Percentiles rank a stretch among this genome's conserved stretches.
phyloP scores from a whole-genome alignment of 495 filamentous ascomycete species.

The Penicillium steckii region DNA sequence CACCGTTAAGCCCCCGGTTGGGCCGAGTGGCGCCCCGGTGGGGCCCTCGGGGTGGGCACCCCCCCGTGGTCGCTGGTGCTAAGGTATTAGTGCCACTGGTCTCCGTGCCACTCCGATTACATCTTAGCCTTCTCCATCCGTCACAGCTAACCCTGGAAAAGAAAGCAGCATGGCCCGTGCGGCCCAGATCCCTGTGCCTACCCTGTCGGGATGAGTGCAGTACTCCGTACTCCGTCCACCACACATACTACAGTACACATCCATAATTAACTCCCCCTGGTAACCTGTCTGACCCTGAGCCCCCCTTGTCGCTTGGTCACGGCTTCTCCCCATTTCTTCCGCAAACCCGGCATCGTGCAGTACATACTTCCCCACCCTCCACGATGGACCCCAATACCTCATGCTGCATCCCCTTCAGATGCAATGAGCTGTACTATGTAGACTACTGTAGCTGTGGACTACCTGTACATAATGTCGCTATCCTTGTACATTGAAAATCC shows the following conservation, averaged over 20 bases:
- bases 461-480: not conserved
- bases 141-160: slow-evolving; percentile 16
- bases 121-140: slow-evolving; percentile 24
- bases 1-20: slow-evolving; percentile 16
- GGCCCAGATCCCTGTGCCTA: slow-evolving; percentile 18
- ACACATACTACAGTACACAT: too few species aligned
- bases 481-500: not conserved
- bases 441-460: not conserved
- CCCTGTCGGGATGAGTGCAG: not conserved
- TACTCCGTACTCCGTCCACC: too few species aligned
- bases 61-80: slow-evolving; percentile 26
- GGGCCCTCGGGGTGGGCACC: slow-evolving; percentile 19
- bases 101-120: slow-evolving; percentile 28
- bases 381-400: not conserved
- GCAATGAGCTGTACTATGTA: slow-evolving; percentile 13
- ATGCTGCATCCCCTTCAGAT: not conserved
- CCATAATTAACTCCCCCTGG: not conserved
- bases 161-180: slow-evolving; percentile 26
- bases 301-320: not conserved
- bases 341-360: slow-evolving; percentile 21
- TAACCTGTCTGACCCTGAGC: too few species aligned
- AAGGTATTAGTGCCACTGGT: slow-evolving; percentile 28
- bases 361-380: not conserved
- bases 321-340: slow-evolving; percentile 16
- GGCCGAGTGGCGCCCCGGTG: slow-evolving; percentile 25